Conservation (phyloP, 306 rosid species). For the Styphnolobium japonicum region DNA sequence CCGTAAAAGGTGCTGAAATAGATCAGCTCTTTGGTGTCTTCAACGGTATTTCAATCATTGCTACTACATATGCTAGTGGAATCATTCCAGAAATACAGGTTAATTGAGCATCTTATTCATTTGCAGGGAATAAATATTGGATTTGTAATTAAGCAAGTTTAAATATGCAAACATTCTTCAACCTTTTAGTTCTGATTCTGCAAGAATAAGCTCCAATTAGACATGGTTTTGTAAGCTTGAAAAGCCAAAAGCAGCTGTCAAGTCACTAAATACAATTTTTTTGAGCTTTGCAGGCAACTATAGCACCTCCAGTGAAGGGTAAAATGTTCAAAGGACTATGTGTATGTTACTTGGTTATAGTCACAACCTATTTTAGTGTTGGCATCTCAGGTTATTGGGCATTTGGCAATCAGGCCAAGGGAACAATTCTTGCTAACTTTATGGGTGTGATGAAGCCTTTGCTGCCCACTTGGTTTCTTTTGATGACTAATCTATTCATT, state of each 20-base stretch:
- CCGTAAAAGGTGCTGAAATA: conserved; percentile 38
- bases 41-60: conserved; percentile 71
- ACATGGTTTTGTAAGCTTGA: background rate
- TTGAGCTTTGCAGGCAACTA: conserved; percentile 59
- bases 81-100: conserved; percentile 90
- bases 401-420: conserved; percentile 62
- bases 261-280: conserved; percentile 4
- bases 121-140: background rate
- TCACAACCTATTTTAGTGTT: conserved; percentile 46
- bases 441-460: conserved; percentile 33
- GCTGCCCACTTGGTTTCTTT: conserved; percentile 69
- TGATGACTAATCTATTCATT: conserved; percentile 57
- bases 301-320: conserved; percentile 74
- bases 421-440: conserved; percentile 54
- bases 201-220: conserved; percentile 4
- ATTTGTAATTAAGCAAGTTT: background rate
- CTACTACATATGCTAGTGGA: conserved; percentile 69
- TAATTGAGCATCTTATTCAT: background rate
- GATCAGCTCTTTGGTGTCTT: conserved; percentile 49
- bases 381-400: conserved; percentile 88
- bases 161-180: background rate
- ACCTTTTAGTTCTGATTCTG: background rate
- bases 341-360: conserved; percentile 61
- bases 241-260: background rate
- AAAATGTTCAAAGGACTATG: conserved; percentile 86